Evolutionary conservation across 495 filamentous ascomycete genomes (phyloP).

Genomic region (Hypoxylon crocopeplum): DNA sequence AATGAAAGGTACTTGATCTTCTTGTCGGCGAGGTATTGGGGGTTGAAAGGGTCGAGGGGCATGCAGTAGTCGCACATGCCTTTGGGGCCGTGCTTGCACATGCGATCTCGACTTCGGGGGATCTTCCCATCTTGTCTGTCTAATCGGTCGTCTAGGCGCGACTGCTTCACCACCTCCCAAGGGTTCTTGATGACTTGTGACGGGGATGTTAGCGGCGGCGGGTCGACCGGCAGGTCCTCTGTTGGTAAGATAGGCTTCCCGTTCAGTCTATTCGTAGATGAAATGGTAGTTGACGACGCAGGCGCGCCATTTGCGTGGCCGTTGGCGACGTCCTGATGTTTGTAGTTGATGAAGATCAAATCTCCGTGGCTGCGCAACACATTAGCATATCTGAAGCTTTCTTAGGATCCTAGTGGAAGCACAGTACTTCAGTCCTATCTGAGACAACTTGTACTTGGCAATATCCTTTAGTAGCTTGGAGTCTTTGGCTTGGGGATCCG

Average conservation of each 20-base stretch:
- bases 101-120: conserved; percentile 76
- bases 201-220: conserved; percentile 62
- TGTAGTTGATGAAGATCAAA: conserved; percentile 84
- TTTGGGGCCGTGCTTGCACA: conserved; percentile 95
- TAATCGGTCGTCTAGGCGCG: conserved; percentile 79
- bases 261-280: conserved; percentile 70
- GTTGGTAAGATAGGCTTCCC: conserved; percentile 75
- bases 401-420: background rate
- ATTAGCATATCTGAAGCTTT: conserved; percentile 19
- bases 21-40: conserved; percentile 85
- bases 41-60: conserved; percentile 93
- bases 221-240: conserved; percentile 69
- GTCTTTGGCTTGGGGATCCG: conserved; percentile 77
- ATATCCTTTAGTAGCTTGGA: conserved; percentile 73
- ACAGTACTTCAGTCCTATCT: conserved; percentile 73
- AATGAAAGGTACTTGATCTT: conserved; percentile 99
- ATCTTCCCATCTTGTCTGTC: conserved; percentile 96
- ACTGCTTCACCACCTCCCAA: conserved; percentile 91
- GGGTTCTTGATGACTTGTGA: conserved; percentile 79
- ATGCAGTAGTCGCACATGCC: conserved; percentile 99
- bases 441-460: conserved; percentile 67
- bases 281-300: conserved; percentile 44
- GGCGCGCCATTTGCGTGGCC: conserved; percentile 45
- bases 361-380: conserved; percentile 77
- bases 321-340: conserved; percentile 50